A percentile compares a stretch with the other conserved stretches of the same genome.
phyloP scores from a whole-genome alignment of 2,329 filamentous ascomycete species.

The Fonsecaea monophora region DNA sequence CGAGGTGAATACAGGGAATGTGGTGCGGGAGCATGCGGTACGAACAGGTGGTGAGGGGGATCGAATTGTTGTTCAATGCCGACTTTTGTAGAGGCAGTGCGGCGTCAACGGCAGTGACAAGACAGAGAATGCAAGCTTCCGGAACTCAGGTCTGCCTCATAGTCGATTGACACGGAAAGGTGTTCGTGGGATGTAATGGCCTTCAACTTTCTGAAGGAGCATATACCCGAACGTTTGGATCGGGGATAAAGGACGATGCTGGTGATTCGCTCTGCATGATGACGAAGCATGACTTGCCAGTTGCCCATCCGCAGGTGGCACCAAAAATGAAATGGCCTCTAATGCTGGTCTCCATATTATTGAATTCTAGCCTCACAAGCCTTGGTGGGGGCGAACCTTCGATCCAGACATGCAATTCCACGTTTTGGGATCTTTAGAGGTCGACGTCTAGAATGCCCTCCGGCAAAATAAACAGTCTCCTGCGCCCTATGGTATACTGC shows the following conservation, averaged over 20 bases:
- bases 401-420: too few species aligned
- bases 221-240: neutral
- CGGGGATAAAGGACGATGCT: neutral
- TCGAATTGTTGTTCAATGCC: neutral
- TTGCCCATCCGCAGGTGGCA: too few species aligned
- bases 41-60: neutral
- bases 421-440: too few species aligned
- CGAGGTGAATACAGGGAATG: slow-evolving; percentile 9
- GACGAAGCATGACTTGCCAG: neutral
- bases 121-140: neutral
- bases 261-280: neutral
- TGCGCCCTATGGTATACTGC: too few species aligned
- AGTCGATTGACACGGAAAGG: neutral
- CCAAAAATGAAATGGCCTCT: too few species aligned
- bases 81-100: neutral
- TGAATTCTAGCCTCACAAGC: too few species aligned
- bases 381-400: too few species aligned
- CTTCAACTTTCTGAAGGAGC: neutral
- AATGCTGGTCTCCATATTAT: too few species aligned
- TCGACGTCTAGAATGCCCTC: too few species aligned
- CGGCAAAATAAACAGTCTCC: too few species aligned
- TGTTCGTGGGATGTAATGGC: neutral
- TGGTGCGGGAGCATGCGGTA: slow-evolving; percentile 30
- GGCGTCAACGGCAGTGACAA: neutral
- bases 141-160: neutral